These are phyloP conservation scores for Fusarium sp. DNA, from an alignment of 2,329 filamentous ascomycete genomes.

Conservation along the genomic window DNA sequence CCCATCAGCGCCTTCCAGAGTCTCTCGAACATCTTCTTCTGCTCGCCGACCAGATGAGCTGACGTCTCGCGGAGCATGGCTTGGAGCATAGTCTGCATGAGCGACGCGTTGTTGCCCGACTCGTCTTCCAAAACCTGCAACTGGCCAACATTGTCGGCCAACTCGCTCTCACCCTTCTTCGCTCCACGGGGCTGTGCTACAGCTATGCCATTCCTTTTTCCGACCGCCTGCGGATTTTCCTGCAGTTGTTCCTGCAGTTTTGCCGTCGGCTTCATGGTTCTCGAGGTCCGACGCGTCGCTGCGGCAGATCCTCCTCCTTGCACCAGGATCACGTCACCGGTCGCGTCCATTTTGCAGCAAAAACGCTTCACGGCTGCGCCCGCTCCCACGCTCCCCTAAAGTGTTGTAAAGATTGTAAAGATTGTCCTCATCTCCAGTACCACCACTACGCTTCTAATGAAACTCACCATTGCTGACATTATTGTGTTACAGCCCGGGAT, in stretches of 20 bases:
- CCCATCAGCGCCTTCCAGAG: slow-evolving; percentile 12
- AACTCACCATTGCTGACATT: too few species aligned
- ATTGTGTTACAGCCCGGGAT: too few species aligned
- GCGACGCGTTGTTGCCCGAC: slow-evolving; percentile 6
- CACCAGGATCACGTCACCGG: not conserved
- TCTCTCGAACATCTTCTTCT: slow-evolving; percentile 21
- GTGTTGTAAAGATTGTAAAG: not conserved
- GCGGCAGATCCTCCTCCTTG: not conserved
- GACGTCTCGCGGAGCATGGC: slow-evolving; percentile 16
- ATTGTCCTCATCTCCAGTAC: too few species aligned
- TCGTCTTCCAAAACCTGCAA: not conserved
- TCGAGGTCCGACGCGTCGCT: slow-evolving; percentile 6
- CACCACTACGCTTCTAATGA: too few species aligned
- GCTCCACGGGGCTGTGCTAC: not conserved
- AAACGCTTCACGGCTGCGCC: not conserved
- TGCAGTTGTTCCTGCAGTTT: slow-evolving; percentile 1
- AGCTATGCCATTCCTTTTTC: not conserved
- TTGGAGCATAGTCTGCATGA: slow-evolving; percentile 8
- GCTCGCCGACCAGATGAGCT: slow-evolving; percentile 12
- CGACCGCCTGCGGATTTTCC: slow-evolving; percentile 2
- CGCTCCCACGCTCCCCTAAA: not conserved
- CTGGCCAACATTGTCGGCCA: not conserved
- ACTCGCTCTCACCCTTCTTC: not conserved
- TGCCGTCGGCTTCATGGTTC: not conserved
- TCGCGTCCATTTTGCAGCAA: slow-evolving; percentile 2